Evolutionary conservation across 73 alveolate species (phyloP), one percentile per base, ranked within the genome.

Genomic region (Tetrahymena malaccensis): DNA sequence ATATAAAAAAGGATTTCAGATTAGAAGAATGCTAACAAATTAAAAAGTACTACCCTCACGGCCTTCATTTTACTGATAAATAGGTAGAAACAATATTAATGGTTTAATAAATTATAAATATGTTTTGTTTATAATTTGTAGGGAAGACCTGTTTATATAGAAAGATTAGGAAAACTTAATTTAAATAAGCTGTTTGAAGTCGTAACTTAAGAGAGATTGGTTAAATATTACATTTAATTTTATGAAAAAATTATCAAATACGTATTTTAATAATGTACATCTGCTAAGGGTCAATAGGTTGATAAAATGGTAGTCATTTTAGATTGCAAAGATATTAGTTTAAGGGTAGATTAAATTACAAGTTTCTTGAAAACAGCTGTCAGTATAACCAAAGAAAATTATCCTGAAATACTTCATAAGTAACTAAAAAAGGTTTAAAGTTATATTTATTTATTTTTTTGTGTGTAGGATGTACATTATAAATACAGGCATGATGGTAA

Each of bases 61-160:
- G 89, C 17, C 89, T 70, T 11, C 89, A 70, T 33, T 70, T 19
- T 31, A 70, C 89, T 27, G 89, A 70, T 70, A 70, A 70, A 27
- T n/a, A 3, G 31, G 89, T 70, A 70, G 25, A 17, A 70, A 22
- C 3, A 70, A 8, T 10, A 3, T 50, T 7, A 50, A 5, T 21
- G 2, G 27, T 21, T 11, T 3, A 50, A 40, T 40, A 40, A 70
- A 70, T 25, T 70, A 0, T 19, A 2, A 19, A 0, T 3, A n/a
- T 1, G 17, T 70, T 27, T 27, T 70, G 43, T 25, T n/a, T 70
- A 3, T 22, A n/a, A 10, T 27, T 70, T 10, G 1, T 55, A 93
- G 95, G 98, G 98, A 83, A 56, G 98, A 43, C 97, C 97, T n/a
- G 31, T 96, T 6, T 96, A 96, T 70, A 89, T 96, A 27, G 98